Evolutionary conservation across 345 rosid genomes (phyloP).

Genomic region (Populus deltoides): DNA sequence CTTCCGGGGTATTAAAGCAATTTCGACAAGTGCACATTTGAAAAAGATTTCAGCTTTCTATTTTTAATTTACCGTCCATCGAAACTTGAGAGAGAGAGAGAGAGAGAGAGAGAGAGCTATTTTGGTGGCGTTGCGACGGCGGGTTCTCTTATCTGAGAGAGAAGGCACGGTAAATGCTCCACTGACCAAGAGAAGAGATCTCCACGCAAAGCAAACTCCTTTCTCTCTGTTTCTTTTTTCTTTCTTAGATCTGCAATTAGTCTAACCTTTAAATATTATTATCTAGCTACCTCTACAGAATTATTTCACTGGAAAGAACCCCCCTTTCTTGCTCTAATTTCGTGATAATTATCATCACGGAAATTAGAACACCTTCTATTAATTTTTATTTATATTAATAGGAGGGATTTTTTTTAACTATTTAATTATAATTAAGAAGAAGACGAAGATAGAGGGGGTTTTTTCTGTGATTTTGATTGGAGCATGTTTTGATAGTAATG

Average conservation of each 20-base stretch:
- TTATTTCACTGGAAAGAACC: too few species aligned
- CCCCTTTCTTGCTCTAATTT: background rate
- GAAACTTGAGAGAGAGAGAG: background rate
- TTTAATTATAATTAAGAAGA: background rate
- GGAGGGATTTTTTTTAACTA: background rate
- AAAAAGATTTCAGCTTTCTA: background rate
- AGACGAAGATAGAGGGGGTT: background rate
- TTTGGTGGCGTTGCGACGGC: background rate
- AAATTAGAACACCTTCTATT: background rate
- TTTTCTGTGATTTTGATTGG: background rate
- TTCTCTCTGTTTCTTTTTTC: background rate
- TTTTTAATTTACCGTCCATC: background rate
- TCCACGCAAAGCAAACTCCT: background rate
- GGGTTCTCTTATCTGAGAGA: slow-evolving; percentile 3
- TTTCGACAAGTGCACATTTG: background rate
- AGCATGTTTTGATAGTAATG: slow-evolving; percentile 12
- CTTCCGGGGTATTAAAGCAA: background rate
- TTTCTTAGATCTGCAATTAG: slow-evolving; percentile 1
- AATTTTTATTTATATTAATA: background rate
- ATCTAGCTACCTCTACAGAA: background rate
- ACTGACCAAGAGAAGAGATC: slow-evolving; percentile 10
- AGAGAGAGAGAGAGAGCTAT: background rate
- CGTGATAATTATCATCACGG: background rate
- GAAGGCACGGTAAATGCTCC: slow-evolving; percentile 2
- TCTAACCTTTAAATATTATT: background rate